A percentile compares a stretch with the other conserved stretches of the same genome.
phyloP scores from a whole-genome alignment of 306 rosid species.

The Malus orientalis region DNA sequence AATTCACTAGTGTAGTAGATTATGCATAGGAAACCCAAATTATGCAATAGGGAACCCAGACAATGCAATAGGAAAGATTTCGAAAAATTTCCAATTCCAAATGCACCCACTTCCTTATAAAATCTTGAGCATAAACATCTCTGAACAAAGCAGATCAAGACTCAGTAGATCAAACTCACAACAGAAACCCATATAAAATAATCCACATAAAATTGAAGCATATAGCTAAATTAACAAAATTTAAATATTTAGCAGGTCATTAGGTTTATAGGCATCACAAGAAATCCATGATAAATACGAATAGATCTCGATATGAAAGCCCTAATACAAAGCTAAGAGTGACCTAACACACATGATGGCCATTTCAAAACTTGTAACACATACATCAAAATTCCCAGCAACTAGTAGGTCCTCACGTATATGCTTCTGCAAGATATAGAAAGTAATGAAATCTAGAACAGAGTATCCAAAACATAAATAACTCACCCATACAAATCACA shows the following conservation, averaged over 20 bases:
- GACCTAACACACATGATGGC: not conserved
- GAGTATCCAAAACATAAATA: no score
- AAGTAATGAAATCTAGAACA: no score
- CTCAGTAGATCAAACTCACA: not conserved
- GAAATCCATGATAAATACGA: slow-evolving; percentile 19
- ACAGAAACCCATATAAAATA: not conserved
- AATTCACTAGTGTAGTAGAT: no score
- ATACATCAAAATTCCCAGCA: no score
- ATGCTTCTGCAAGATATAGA: slow-evolving; percentile 1
- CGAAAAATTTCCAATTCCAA: not conserved
- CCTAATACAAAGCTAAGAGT: slow-evolving; percentile 12
- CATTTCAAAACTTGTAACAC: no score
- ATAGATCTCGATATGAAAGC: slow-evolving; percentile 20
- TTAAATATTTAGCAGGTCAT: not conserved
- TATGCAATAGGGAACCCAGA: no score
- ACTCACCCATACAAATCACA: no score
- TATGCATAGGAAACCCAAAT: no score
- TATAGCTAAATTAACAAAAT: not conserved
- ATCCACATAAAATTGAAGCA: not conserved
- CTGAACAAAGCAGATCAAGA: not conserved
- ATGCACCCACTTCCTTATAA: not conserved
- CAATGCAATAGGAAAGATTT: no score
- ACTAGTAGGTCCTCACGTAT: no score
- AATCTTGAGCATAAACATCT: not conserved
- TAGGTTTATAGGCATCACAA: slow-evolving; percentile 6